Base-by-base conservation (phyloP, 106 monocot species). In the Iris macrosiphon region DNA sequence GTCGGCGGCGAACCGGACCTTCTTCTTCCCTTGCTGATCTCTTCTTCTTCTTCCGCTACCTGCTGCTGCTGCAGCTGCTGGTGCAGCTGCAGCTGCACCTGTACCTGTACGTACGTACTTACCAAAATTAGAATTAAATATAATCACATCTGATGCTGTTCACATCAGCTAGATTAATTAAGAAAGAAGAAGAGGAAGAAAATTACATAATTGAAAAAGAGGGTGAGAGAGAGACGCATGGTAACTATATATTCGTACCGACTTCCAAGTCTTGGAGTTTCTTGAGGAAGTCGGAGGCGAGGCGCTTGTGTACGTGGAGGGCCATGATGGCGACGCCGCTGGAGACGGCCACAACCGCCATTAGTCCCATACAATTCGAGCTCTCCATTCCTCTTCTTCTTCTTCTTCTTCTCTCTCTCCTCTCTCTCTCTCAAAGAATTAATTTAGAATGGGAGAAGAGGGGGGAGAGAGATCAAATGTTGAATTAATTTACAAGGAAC, bases 1-100 rank as follows among this genome's bases (percentile, higher is more conserved):
- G 51, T 82, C 76, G 18, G 50, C 72, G 16, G 82, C 82, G 47
- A 82, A 82, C 59, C 82, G 68, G 43, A 82, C 82, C 64, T 77
- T 76, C 75, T 80, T 80, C 65, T 61, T 72, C n/a, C n/a, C n/a
- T n/a, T n/a, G n/a, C n/a, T n/a, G n/a, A n/a, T n/a, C n/a, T n/a
- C n/a, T n/a, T 7, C 17, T 40, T 42, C 31, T 43, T 32, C 14
- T 41, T 25, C 6, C 25, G 18, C n/a, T 21, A 5, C 45, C 45
- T n/a, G n/a, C n/a, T n/a, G n/a, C n/a, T n/a, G n/a, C n/a, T n/a
- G n/a, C n/a, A n/a, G n/a, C n/a, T n/a, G n/a, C n/a, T n/a, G n/a
- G n/a, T n/a, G n/a, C n/a, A n/a, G n/a, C n/a, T n/a, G n/a, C n/a
- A n/a, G n/a, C n/a, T n/a, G n/a, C n/a, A n/a, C n/a, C n/a, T n/a